Evolutionary conservation across 2,329 filamentous ascomycete genomes (phyloP).

Genomic region (Ilyonectria robusta): DNA sequence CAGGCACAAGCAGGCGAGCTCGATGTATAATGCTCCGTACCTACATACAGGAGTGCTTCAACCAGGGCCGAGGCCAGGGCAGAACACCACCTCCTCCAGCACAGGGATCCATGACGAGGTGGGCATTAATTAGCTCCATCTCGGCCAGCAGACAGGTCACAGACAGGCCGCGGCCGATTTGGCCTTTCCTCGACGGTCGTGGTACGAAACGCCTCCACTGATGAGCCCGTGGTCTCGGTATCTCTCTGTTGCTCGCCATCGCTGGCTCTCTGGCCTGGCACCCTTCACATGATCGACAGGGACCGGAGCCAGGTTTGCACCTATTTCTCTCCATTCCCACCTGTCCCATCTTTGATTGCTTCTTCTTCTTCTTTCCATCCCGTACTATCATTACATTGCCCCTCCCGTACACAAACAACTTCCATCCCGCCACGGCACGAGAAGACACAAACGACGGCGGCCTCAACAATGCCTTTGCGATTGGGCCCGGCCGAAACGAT

Average conservation of each 20-base stretch:
- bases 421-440: neutral
- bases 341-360: neutral
- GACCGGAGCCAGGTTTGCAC: neutral
- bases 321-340: neutral
- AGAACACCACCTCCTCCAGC: neutral
- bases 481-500: slow-evolving; percentile 19
- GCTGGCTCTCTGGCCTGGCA: neutral
- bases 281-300: neutral
- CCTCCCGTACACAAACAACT: slow-evolving; percentile 2
- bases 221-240: slow-evolving; percentile 16
- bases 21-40: slow-evolving; percentile 16
- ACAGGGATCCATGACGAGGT: slow-evolving; percentile 5
- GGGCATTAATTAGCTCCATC: slow-evolving; percentile 23
- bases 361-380: slow-evolving; percentile 6
- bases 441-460: slow-evolving; percentile 13
- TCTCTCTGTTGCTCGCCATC: slow-evolving; percentile 1
- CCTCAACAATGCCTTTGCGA: neutral
- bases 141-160: slow-evolving; percentile 11
- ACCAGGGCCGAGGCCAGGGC: slow-evolving; percentile 9
- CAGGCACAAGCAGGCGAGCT: neutral
- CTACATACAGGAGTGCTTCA: slow-evolving; percentile 4
- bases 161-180: slow-evolving; percentile 7
- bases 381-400: slow-evolving; percentile 6
- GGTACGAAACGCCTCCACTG: slow-evolving; percentile 17
- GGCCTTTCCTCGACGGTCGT: slow-evolving; percentile 15